These are phyloP conservation scores for Mycena sp. DNA, from an alignment of 1,284 basidiomycete genomes.

Conservation along the genomic window DNA sequence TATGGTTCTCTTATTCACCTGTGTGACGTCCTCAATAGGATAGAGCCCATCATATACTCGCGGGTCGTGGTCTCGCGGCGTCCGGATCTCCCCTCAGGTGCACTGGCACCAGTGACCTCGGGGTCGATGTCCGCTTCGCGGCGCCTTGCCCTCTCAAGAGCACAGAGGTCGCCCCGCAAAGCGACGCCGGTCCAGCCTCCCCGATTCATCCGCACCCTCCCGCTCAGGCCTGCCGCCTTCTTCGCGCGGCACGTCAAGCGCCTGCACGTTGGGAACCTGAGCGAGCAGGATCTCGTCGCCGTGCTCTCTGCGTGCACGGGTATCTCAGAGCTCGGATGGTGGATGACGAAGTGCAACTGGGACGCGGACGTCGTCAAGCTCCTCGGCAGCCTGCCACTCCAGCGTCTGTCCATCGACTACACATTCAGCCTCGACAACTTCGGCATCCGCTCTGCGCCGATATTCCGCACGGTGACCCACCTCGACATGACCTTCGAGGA, in stretches of 20 bases:
- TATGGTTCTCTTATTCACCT: not conserved
- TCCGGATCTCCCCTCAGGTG: not conserved
- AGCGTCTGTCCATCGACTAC: constrained; percentile 21
- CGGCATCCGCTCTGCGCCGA: not conserved
- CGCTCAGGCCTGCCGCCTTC: constrained; percentile 3
- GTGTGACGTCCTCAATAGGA: not conserved
- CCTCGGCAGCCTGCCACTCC: not conserved
- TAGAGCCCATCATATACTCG: constrained; percentile 26
- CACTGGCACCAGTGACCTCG: not conserved
- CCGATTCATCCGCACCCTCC: constrained; percentile 21
- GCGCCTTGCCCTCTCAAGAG: not conserved
- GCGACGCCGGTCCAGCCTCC: not conserved
- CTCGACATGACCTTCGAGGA: constrained; percentile 12
- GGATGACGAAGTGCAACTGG: not conserved
- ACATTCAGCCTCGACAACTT: constrained; percentile 7
- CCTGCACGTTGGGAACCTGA: constrained; percentile 15
- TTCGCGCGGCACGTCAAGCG: constrained; percentile 20
- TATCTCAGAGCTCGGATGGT: constrained; percentile 20
- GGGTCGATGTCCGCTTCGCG: not conserved
- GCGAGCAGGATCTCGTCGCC: constrained; percentile 14
- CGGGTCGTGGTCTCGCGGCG: constrained; percentile 11
- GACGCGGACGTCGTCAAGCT: not conserved
- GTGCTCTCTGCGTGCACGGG: constrained; percentile 17
- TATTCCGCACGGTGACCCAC: constrained; percentile 14
- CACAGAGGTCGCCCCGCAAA: not conserved